A percentile compares a stretch with the other conserved stretches of the same genome.
These are phyloP conservation scores for Trichocladium uniseriatum DNA, from an alignment of 495 filamentous ascomycete genomes.

Conservation along the genomic window DNA sequence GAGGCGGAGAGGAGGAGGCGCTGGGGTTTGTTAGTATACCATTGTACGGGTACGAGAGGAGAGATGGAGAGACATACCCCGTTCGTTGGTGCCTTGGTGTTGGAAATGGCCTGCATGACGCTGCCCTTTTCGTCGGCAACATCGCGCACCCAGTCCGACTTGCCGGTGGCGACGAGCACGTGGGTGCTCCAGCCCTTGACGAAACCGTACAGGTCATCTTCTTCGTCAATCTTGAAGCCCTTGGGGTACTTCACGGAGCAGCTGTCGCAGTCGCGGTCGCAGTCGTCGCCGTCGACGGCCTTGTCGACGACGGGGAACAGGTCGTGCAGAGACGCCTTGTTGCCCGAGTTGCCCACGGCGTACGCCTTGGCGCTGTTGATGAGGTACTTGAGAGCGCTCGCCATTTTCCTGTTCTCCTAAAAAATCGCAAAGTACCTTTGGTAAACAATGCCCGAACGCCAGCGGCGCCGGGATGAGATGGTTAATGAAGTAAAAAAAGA, in stretches of 20 bases:
- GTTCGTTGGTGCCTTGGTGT: slow-evolving; percentile 53
- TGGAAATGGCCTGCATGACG: slow-evolving; percentile 83
- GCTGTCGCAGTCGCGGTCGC: slow-evolving; percentile 77
- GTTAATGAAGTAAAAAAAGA: neutral
- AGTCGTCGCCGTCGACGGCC: slow-evolving; percentile 77
- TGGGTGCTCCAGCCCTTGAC: slow-evolving; percentile 88
- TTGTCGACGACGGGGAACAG: slow-evolving; percentile 61
- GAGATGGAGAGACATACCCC: slow-evolving; percentile 47
- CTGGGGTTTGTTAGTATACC: slow-evolving; percentile 29
- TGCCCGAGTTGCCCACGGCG: slow-evolving; percentile 63
- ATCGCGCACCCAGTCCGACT: slow-evolving; percentile 88
- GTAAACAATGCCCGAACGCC: too few species aligned
- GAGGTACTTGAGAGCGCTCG: slow-evolving; percentile 28
- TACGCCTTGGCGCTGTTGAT: slow-evolving; percentile 32
- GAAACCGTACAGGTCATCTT: slow-evolving; percentile 73
- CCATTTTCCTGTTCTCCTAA: slow-evolving; percentile 3
- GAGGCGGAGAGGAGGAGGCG: slow-evolving; percentile 86
- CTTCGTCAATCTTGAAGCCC: slow-evolving; percentile 62
- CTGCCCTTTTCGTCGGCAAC: slow-evolving; percentile 86
- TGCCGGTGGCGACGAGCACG: slow-evolving; percentile 84
- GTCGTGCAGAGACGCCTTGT: slow-evolving; percentile 45
- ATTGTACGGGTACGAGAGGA: neutral
- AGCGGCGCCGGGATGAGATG: neutral
- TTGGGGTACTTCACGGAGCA: slow-evolving; percentile 70
- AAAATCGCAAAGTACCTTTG: too few species aligned